phyloP scores from a whole-genome alignment of 768 basidiomycete species.

The Wakefieldia striispora region DNA sequence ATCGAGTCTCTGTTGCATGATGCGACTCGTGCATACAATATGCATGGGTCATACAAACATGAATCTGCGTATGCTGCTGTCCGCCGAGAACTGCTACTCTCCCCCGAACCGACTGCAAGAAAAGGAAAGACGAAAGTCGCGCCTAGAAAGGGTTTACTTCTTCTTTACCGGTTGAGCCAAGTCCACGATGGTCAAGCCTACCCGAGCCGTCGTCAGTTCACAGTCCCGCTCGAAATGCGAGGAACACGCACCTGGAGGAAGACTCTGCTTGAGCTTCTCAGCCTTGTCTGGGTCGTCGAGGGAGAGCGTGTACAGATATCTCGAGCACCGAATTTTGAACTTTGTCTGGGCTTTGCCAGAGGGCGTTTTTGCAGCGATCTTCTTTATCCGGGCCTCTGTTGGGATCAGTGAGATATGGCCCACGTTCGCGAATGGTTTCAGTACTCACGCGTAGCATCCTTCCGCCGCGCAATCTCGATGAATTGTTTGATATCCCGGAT shows the following conservation, averaged over 20 bases:
- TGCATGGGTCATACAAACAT: slow-evolving; percentile 21
- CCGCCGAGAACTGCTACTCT: slow-evolving; percentile 2
- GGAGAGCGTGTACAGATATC: slow-evolving; percentile 96
- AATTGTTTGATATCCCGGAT: slow-evolving; percentile 98
- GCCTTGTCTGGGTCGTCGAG: slow-evolving; percentile 98
- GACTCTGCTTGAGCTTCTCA: slow-evolving; percentile 91
- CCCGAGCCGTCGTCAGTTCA: background rate
- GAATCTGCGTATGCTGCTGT: slow-evolving; percentile 4
- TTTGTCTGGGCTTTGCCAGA: slow-evolving; percentile 84
- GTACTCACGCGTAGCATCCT: slow-evolving; percentile 91
- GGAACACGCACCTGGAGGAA: slow-evolving; percentile 81
- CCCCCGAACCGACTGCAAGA: background rate
- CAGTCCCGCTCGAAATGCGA: background rate
- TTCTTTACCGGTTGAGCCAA: slow-evolving; percentile 61
- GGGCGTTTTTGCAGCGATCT: slow-evolving; percentile 66
- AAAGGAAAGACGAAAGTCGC: background rate
- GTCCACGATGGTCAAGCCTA: slow-evolving; percentile 73
- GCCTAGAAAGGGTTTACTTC: slow-evolving; percentile 48
- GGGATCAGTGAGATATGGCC: slow-evolving; percentile 1
- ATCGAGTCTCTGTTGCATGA: slow-evolving; percentile 13
- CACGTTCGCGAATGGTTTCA: no score
- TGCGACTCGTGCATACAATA: slow-evolving; percentile 16
- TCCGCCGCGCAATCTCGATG: slow-evolving; percentile 94
- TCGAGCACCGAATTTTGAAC: slow-evolving; percentile 97
- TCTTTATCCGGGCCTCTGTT: slow-evolving; percentile 97